Conservation (phyloP, 116 monocot species). For the Thalassia testudinum region DNA sequence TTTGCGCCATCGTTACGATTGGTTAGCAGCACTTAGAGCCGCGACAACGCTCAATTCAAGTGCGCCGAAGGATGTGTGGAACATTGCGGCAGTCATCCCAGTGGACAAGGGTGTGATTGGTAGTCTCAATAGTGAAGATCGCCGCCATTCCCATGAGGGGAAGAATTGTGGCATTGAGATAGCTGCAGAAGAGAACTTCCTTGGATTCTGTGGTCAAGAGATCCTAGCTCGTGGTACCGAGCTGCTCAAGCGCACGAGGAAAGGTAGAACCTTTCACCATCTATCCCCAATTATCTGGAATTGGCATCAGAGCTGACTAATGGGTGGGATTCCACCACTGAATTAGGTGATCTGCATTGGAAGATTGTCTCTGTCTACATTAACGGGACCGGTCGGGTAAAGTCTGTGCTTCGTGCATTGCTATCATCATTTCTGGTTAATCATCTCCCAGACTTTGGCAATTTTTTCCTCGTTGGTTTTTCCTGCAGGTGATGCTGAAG, state of each 20-base stretch:
- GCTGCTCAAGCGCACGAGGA: constrained; percentile 77
- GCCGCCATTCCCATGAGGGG: not conserved
- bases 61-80: constrained; percentile 89
- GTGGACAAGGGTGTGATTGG: constrained; percentile 50
- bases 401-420: too few species aligned
- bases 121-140: not conserved
- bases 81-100: constrained; percentile 81
- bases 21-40: constrained; percentile 79
- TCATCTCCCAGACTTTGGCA: too few species aligned
- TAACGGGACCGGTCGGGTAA: constrained; percentile 53
- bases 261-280: too few species aligned
- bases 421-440: too few species aligned
- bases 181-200: constrained; percentile 36
- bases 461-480: too few species aligned
- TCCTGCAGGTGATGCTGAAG: constrained; percentile 68
- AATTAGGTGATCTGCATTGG: constrained; percentile 73
- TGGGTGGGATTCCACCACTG: too few species aligned
- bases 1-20: too few species aligned
- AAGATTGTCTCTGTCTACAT: constrained; percentile 78
- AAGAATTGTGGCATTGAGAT: constrained; percentile 14
- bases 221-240: constrained; percentile 69
- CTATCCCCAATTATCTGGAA: too few species aligned
- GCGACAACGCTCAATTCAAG: constrained; percentile 81
- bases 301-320: too few species aligned
- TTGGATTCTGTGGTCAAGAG: constrained; percentile 47